phyloP scores from a whole-genome alignment of 2,329 filamentous ascomycete species.

The Pseudogymnoascus sp. region DNA sequence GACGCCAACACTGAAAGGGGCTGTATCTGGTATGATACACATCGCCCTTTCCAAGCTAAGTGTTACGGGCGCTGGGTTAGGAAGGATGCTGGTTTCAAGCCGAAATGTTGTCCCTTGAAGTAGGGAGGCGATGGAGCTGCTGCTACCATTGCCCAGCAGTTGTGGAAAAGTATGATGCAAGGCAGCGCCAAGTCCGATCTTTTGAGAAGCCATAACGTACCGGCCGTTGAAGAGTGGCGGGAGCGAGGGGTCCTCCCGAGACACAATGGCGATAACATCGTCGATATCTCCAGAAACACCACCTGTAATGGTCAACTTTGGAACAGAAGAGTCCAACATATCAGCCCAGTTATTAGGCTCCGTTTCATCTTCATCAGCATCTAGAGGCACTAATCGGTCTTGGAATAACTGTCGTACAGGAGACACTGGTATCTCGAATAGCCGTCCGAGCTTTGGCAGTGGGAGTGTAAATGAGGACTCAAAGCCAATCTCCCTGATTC shows the following conservation, averaged over 20 bases:
- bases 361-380: not conserved
- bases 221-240: not conserved
- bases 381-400: not conserved
- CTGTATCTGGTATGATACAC: not conserved
- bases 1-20: not conserved
- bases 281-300: conserved; percentile 4
- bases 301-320: conserved; percentile 9
- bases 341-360: not conserved
- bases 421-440: not conserved
- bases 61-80: not conserved
- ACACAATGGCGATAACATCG: not conserved
- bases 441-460: conserved; percentile 15
- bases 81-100: conserved; percentile 1
- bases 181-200: not conserved
- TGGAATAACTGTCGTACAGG: not conserved
- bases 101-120: conserved; percentile 2
- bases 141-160: conserved; percentile 19
- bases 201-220: not conserved
- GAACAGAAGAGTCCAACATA: not conserved
- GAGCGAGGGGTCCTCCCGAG: not conserved
- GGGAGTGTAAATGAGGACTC: conserved; percentile 5
- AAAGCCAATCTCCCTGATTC: conserved; percentile 19
- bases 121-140: conserved; percentile 17
- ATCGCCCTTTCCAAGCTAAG: not conserved
- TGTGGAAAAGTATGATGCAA: conserved; percentile 20